A percentile compares a stretch with the other conserved stretches of the same genome.
These are phyloP conservation scores for Exophiala oligosperma DNA, from an alignment of 2,329 filamentous ascomycete species.

Conservation along the genomic window DNA sequence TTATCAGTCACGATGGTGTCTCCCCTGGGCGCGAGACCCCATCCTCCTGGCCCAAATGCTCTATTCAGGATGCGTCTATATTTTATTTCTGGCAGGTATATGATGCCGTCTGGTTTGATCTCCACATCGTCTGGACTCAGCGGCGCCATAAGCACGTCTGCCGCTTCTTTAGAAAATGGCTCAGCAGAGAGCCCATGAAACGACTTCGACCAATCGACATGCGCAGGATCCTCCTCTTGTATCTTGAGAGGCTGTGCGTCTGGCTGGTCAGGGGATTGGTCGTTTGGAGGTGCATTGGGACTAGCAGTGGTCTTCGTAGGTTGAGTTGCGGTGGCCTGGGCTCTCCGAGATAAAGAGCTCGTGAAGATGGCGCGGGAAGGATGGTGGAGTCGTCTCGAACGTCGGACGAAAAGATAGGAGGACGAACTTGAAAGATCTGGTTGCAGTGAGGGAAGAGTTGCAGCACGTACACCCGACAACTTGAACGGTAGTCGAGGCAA, in stretches of 20 bases:
- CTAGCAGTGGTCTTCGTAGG: constrained; percentile 5
- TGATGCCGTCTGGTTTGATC: constrained; percentile 94
- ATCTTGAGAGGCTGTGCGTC: constrained; percentile 43
- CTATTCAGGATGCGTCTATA: constrained; percentile 87
- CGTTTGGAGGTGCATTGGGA: constrained; percentile 14
- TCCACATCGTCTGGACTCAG: constrained; percentile 77
- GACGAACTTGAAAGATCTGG: not conserved
- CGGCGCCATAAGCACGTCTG: constrained; percentile 66
- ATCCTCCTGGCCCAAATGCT: constrained; percentile 92
- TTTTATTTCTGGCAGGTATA: constrained; percentile 98
- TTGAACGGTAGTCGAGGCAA: constrained; percentile 7
- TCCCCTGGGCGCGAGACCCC: constrained; percentile 87
- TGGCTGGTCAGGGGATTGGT: constrained; percentile 10
- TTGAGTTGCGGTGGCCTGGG: constrained; percentile 8
- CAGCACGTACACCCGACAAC: not conserved
- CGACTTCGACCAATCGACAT: constrained; percentile 79
- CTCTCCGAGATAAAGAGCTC: constrained; percentile 11
- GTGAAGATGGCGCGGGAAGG: constrained; percentile 30
- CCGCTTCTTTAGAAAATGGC: constrained; percentile 70
- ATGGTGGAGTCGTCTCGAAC: constrained; percentile 20
- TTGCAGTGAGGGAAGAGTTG: not conserved
- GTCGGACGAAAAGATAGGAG: not conserved
- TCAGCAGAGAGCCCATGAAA: constrained; percentile 74
- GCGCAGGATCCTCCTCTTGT: constrained; percentile 46
- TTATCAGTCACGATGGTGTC: constrained; percentile 83